phyloP scores from a whole-genome alignment of 768 basidiomycete genomes.

The Rhodotorula kratochvilovae region DNA sequence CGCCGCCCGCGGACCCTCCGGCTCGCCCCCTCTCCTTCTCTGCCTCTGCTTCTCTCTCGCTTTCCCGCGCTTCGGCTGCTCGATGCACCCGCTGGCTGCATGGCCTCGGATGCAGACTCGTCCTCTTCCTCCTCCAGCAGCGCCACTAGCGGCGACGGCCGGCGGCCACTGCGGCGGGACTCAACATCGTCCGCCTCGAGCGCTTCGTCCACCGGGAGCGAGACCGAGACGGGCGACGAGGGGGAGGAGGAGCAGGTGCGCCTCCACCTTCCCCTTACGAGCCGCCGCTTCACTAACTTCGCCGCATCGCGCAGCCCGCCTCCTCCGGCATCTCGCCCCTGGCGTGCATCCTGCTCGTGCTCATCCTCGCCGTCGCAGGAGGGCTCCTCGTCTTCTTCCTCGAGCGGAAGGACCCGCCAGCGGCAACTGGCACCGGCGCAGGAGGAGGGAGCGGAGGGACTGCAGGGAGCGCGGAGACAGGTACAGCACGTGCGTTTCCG shows the following conservation, averaged over 20 bases:
- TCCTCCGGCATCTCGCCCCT: not conserved
- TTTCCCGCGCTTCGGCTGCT: not conserved
- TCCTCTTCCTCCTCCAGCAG: not conserved
- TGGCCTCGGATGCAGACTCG: not conserved
- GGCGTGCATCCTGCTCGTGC: not conserved
- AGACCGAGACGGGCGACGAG: not conserved
- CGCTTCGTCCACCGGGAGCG: too few relatives aligned
- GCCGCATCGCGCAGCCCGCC: not conserved
- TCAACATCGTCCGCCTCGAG: not conserved
- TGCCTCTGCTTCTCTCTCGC: not conserved
- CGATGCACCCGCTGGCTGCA: not conserved
- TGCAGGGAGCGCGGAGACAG: not conserved
- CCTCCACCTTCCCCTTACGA: too few relatives aligned
- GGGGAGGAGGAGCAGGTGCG: not conserved
- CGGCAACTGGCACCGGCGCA: too few relatives aligned
- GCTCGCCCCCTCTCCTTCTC: not conserved
- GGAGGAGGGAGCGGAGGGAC: not conserved
- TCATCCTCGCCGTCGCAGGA: not conserved
- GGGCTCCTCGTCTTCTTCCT: not conserved
- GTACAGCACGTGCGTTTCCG: too few relatives aligned
- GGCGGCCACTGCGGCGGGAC: too few relatives aligned
- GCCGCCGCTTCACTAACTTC: too few relatives aligned
- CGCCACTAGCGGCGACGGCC: not conserved
- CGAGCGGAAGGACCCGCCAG: not conserved
- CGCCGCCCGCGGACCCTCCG: not conserved